Base-by-base conservation (phyloP, 805 yeast species). In the Isabelozyma pseudorhagii region DNA sequence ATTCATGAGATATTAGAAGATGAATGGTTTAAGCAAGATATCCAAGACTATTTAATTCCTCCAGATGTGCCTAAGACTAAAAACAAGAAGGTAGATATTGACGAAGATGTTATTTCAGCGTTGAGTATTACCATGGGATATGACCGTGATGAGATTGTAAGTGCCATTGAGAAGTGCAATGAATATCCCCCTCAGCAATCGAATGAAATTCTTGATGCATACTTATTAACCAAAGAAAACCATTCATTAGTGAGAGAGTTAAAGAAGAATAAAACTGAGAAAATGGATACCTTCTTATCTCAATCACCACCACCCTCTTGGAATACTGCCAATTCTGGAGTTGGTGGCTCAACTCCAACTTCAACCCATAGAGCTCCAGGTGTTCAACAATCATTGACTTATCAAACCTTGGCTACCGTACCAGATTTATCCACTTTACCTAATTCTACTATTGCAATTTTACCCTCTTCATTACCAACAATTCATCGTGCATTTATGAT, bases 401-500 rank as follows among this genome's bases (percentile, higher is more conserved):
- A 73, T 57, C 80, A 75, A 58, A 75, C 80, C 4, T 67, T 76
- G 53, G 73, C 78, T 8, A 71, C 75, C 11, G 78, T 72, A 5
- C 78, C 77, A 8, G 78, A 75, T 57, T 67, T 74, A 50, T 71
- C 78, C 8, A 74, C 75, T 11, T 74, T 84, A 44, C 87, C 89
- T 18, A 79, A 83, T 56, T 85, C 94, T 21, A 89, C 96, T 2
- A 92, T 94, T 53, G 96, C 97, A 2, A 89, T 93, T 21, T 72
- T 94, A 52, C 98, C 99, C 6, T 86, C 96, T 3, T 91, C 97
- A 5, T 77, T 94, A 59, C 97, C 99, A 3, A 90, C 93, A 53
- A 89, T 93, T 46, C 98, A 93, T 63, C 78, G 97, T 45, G 97
- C 97, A 1, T 89, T 81, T 62, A 94, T 93, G 98, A 78, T 83